These are phyloP conservation scores for Glomus cerebriforme DNA, from an alignment of 192 early-diverging fungal species.

Conservation along the genomic window DNA sequence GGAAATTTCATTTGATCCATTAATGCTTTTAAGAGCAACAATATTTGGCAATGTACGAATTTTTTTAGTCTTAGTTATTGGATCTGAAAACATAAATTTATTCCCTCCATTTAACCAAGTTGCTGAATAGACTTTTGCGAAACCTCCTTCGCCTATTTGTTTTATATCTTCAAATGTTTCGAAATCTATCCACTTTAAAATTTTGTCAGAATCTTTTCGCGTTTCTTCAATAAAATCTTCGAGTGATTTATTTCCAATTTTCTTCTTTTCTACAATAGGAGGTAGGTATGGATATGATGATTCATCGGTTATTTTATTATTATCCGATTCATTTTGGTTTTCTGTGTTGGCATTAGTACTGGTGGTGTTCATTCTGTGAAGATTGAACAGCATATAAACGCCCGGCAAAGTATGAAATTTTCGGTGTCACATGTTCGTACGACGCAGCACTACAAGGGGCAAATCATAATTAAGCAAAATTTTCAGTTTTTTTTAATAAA, in stretches of 20 bases:
- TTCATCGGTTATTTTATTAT: too few relatives aligned
- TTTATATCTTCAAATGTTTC: not conserved
- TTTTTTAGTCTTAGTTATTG: not conserved
- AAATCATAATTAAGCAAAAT: too few relatives aligned
- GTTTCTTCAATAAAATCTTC: not conserved
- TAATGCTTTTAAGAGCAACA: not conserved
- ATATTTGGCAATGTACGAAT: not conserved
- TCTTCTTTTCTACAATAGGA: too few relatives aligned
- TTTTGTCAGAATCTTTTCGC: not conserved
- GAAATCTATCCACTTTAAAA: not conserved
- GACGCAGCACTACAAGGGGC: too few relatives aligned
- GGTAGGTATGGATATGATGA: too few relatives aligned
- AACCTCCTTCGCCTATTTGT: not conserved
- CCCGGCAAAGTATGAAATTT: too few relatives aligned
- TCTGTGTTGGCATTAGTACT: too few relatives aligned
- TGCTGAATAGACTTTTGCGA: not conserved
- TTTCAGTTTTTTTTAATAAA: too few relatives aligned
- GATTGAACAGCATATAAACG: too few relatives aligned
- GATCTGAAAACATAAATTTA: not conserved
- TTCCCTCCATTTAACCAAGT: not conserved
- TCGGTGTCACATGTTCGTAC: too few relatives aligned
- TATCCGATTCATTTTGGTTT: too few relatives aligned
- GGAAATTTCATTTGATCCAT: not conserved
- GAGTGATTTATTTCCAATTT: not conserved
- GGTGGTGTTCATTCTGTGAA: too few relatives aligned